These are phyloP conservation scores for Candida broadrunensis DNA, from an alignment of 805 yeast species.

Conservation along the genomic window DNA sequence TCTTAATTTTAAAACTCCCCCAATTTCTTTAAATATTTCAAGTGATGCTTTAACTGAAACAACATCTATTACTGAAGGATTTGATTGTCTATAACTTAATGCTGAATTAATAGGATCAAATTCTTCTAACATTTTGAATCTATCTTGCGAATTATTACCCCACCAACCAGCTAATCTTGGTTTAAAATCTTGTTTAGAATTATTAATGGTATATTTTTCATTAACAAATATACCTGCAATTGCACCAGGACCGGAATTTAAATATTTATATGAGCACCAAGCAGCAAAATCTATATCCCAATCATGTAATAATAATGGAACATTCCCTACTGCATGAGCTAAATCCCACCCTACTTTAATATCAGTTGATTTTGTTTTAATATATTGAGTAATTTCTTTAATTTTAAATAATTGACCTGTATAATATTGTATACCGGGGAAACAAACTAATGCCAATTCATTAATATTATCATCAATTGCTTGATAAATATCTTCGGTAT, in stretches of 20 bases:
- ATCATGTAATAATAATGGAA: slow-evolving; percentile 69
- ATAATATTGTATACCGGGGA: slow-evolving; percentile 89
- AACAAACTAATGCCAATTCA: slow-evolving; percentile 67
- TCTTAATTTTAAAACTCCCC: slow-evolving; percentile 62
- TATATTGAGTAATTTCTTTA: slow-evolving; percentile 60
- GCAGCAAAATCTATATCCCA: slow-evolving; percentile 94
- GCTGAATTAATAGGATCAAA: slow-evolving; percentile 87
- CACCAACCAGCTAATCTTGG: slow-evolving; percentile 96
- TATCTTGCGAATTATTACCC: slow-evolving; percentile 72
- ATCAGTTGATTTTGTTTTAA: slow-evolving; percentile 38
- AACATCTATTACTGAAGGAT: slow-evolving; percentile 84
- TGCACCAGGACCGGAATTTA: slow-evolving; percentile 92
- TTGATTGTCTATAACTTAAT: slow-evolving; percentile 82
- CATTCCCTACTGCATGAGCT: slow-evolving; percentile 94
- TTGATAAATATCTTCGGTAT: slow-evolving; percentile 60
- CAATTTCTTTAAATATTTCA: slow-evolving; percentile 53
- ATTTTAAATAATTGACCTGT: slow-evolving; percentile 88
- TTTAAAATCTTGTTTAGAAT: slow-evolving; percentile 28
- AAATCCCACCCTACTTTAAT: slow-evolving; percentile 88
- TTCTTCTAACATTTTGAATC: slow-evolving; percentile 77
- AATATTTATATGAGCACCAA: slow-evolving; percentile 91
- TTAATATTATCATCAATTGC: slow-evolving; percentile 55
- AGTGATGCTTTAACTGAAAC: slow-evolving; percentile 70
- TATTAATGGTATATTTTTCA: slow-evolving; percentile 40
- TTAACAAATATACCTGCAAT: slow-evolving; percentile 85